A percentile compares a stretch with the other conserved stretches of the same genome.
These are phyloP conservation scores for Dioscorea alata DNA, from an alignment of 106 monocot genomes.

Conservation along the genomic window DNA sequence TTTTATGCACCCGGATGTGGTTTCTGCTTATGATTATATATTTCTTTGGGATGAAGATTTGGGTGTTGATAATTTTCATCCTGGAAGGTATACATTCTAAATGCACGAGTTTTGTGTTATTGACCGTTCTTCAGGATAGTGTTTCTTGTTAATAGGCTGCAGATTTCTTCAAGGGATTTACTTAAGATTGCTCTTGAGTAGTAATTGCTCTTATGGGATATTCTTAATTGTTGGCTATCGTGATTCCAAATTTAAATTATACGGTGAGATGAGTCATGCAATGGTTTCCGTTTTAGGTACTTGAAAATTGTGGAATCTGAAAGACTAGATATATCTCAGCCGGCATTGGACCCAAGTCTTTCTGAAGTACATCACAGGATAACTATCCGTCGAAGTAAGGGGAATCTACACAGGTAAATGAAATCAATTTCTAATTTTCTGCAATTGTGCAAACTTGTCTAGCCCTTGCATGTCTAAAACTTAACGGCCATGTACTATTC, in stretches of 20 bases:
- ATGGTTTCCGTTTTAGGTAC: conserved; percentile 44
- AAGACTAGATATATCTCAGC: conserved; percentile 81
- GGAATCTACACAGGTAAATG: conserved; percentile 53
- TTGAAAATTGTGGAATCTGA: conserved; percentile 63
- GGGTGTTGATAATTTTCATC: conserved; percentile 62
- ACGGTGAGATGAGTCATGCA: too few relatives aligned
- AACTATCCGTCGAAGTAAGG: conserved; percentile 49
- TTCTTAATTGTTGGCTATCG: too few relatives aligned
- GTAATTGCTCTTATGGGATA: too few relatives aligned
- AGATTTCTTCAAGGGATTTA: too few relatives aligned
- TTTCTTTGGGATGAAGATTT: conserved; percentile 89
- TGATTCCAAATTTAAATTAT: too few relatives aligned
- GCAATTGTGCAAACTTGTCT: not conserved
- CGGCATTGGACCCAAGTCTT: conserved; percentile 53
- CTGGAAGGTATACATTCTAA: conserved; percentile 44
- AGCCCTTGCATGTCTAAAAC: not conserved
- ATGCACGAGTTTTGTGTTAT: not conserved
- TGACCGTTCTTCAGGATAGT: too few relatives aligned
- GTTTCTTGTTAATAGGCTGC: too few relatives aligned
- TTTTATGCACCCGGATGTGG: conserved; percentile 72
- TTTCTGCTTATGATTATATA: conserved; percentile 68
- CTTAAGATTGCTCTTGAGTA: too few relatives aligned
- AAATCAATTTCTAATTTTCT: not conserved
- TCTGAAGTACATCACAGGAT: conserved; percentile 80
- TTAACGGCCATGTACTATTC: not conserved